Base-by-base conservation (phyloP, 2,329 filamentous ascomycete genomes). In the Cytospora paraplurivora region DNA sequence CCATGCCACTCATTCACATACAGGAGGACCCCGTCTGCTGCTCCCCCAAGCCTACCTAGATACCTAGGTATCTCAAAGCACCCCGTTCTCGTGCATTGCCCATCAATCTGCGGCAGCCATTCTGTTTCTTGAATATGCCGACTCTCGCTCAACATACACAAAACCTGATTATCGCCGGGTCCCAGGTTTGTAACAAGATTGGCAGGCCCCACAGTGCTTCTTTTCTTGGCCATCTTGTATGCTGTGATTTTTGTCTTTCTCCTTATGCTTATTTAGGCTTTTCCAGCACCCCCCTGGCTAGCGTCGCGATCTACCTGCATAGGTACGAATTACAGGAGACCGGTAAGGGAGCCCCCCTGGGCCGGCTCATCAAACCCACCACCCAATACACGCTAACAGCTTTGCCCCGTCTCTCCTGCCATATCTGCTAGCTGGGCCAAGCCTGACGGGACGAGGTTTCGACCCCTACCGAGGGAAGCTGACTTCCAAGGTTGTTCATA, bases 221-320 rank as follows among this genome's bases (percentile, higher is more conserved):
- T 44, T 7, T 44, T 44, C 13, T 7, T 7, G 13, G 4, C 38
- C 15, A 15, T 41, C 38, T 12, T 44, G 7, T 2, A 7, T 15
- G 27, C 37, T 44, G 17, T 44, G 1, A n/a, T n/a, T 6, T 19
- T 21, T 27, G 27, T 27, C 27, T 27, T 21, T 21, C 1, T 10
- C 44, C 44, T 47, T 47, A 47, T 47, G 44, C 44, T 47, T 19
- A 47, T 19, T 47, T 47, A 47, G 44, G 44, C 44, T 47, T 47
- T 2, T 21, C 35, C 44, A 47, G n/a, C 44, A 47, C n/a, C 7
- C 44, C 44, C 44, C 44, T 47, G 19, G 44, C n/a, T 47, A 47
- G 44, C 21, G 44, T 19, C 5, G 44, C 17, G 44, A 47, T 47
- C 44, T 27, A 27, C 27, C 27, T n/a, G n/a, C n/a, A n/a, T n/a